Percentiles rank a stretch among this genome's conserved stretches.
These are phyloP conservation scores for Flaveria robusta DNA, from an alignment of 129 eudicot species.

Conservation along the genomic window DNA sequence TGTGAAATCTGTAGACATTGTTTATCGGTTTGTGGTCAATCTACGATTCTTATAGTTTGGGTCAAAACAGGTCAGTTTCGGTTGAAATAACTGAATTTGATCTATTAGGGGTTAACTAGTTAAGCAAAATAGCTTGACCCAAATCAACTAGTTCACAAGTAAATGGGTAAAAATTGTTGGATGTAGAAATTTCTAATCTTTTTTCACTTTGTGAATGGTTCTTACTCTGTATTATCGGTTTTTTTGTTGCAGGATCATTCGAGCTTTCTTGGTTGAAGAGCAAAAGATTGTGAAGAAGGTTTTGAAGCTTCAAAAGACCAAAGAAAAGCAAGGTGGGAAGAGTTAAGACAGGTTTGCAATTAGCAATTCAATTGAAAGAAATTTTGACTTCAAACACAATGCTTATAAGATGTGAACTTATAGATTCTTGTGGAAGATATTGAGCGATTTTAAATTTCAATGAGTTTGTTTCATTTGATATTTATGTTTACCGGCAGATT, in stretches of 20 bases:
- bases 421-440: slow-evolving; percentile 37
- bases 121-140: no score
- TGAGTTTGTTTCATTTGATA: slow-evolving; percentile 27
- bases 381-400: slow-evolving; percentile 45
- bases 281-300: slow-evolving; percentile 86
- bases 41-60: neutral
- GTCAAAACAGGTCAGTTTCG: no score
- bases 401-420: slow-evolving; percentile 48
- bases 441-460: slow-evolving; percentile 32
- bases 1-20: neutral
- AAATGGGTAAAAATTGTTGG: neutral
- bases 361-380: slow-evolving; percentile 27
- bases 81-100: no score
- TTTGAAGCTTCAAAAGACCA: slow-evolving; percentile 69
- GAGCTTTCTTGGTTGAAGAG: slow-evolving; percentile 76
- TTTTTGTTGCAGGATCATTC: slow-evolving; percentile 53
- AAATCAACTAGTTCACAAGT: neutral
- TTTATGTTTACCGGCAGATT: neutral
- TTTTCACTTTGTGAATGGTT: neutral
- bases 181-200: neutral
- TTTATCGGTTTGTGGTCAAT: neutral
- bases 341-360: slow-evolving; percentile 27
- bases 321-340: slow-evolving; percentile 65
- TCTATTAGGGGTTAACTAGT: no score
- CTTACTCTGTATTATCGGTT: neutral